Percentiles rank a stretch among this genome's conserved stretches.
phyloP scores from a whole-genome alignment of 2,329 filamentous ascomycete genomes.

The Chaetomium sp. region DNA sequence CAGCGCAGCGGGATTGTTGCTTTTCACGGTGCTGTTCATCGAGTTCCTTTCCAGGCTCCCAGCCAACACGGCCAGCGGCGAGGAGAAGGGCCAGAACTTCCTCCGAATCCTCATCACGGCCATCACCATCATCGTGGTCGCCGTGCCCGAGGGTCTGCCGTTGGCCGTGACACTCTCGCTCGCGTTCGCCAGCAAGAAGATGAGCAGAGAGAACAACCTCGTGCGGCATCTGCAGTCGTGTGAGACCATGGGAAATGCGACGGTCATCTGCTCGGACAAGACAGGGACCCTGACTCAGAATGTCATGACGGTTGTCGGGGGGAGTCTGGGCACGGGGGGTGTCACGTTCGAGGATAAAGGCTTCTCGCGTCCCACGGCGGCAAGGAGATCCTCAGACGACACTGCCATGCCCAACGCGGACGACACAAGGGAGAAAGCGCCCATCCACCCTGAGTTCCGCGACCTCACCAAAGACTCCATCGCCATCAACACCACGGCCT shows the following conservation, averaged over 20 bases:
- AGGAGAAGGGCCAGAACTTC: constrained; percentile 61
- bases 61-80: constrained; percentile 49
- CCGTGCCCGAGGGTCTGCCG: constrained; percentile 67
- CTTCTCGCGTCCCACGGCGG: neutral
- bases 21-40: constrained; percentile 75
- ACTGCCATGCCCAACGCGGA: neutral
- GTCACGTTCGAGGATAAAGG: neutral
- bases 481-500: constrained; percentile 69
- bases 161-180: constrained; percentile 45
- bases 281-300: constrained; percentile 59
- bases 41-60: constrained; percentile 69
- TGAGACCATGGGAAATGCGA: constrained; percentile 70
- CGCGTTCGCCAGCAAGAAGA: constrained; percentile 67
- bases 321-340: constrained; percentile 50
- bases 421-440: too few relatives aligned
- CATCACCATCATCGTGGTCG: constrained; percentile 67
- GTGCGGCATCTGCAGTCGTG: constrained; percentile 69
- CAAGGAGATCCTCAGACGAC: too few relatives aligned
- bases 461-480: constrained; percentile 36
- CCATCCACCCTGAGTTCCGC: neutral
- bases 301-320: constrained; percentile 58
- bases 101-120: constrained; percentile 65
- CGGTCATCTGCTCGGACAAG: constrained; percentile 54
- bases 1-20: constrained; percentile 73
- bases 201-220: constrained; percentile 70